phyloP scores from a whole-genome alignment of 805 yeast species.

The Kluyveromyces dobzhanskii region DNA sequence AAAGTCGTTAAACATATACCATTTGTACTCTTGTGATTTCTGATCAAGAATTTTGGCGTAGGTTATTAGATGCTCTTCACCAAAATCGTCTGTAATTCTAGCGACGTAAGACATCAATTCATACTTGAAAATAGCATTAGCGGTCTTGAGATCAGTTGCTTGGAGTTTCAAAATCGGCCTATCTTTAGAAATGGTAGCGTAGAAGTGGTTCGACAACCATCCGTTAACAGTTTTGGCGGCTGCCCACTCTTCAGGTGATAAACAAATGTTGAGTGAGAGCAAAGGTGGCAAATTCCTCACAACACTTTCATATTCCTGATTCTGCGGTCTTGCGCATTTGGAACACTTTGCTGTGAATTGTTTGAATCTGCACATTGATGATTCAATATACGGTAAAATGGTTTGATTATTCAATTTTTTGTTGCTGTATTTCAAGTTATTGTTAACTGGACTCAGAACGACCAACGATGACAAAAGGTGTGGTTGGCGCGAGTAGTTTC shows the following conservation, averaged over 20 bases:
- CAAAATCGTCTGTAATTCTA: constrained; percentile 48
- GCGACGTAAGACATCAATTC: constrained; percentile 65
- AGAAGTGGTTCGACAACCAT: constrained; percentile 61
- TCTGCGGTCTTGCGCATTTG: constrained; percentile 42
- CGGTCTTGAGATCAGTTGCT: constrained; percentile 22
- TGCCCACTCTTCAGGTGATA: constrained; percentile 47
- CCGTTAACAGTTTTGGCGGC: constrained; percentile 39
- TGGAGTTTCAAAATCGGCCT: constrained; percentile 31
- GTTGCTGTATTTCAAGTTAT: constrained; percentile 20
- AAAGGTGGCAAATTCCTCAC: constrained; percentile 57
- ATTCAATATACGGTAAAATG: constrained; percentile 51
- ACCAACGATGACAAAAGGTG: constrained; percentile 19
- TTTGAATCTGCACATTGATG: constrained; percentile 45
- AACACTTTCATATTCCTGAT: constrained; percentile 43
- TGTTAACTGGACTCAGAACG: constrained; percentile 22
- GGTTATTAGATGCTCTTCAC: constrained; percentile 51
- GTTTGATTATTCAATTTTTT: constrained; percentile 30
- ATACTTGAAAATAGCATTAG: constrained; percentile 36
- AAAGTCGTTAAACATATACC: constrained; percentile 91
- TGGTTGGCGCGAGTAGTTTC: constrained; percentile 14
- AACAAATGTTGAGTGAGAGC: constrained; percentile 50
- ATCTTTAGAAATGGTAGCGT: constrained; percentile 34
- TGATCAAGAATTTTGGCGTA: constrained; percentile 39
- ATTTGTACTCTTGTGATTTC: constrained; percentile 29
- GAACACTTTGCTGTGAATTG: constrained; percentile 47